Conservation (phyloP, 192 early-diverging fungal genomes). For the Coemansia erecta region DNA sequence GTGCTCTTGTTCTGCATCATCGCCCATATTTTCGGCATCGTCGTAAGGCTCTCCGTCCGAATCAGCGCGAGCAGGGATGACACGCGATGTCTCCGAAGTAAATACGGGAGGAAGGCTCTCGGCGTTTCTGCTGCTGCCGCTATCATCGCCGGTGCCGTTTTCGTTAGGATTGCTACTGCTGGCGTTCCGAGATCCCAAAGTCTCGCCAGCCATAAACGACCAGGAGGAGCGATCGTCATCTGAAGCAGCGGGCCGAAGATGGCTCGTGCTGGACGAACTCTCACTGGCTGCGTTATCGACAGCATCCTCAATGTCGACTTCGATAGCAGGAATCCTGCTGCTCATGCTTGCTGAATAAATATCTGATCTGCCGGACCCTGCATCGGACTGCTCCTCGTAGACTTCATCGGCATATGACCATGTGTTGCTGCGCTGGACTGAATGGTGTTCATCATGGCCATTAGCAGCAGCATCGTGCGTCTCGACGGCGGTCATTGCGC, state of each 20-base stretch:
- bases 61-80: not conserved
- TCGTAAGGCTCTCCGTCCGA: not conserved
- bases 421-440: not conserved
- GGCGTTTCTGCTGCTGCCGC: not conserved
- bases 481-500: too few relatives aligned
- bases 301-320: too few relatives aligned
- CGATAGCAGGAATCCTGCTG: too few relatives aligned
- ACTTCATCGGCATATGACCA: constrained; percentile 40
- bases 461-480: not conserved
- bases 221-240: constrained; percentile 11
- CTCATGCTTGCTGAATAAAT: not conserved
- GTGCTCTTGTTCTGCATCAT: too few relatives aligned
- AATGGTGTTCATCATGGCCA: not conserved
- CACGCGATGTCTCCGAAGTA: constrained; percentile 16
- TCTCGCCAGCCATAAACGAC: constrained; percentile 13
- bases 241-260: not conserved
- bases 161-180: too few relatives aligned
- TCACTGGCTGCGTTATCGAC: too few relatives aligned
- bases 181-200: not conserved
- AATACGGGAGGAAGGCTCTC: constrained; percentile 23
- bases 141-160: too few relatives aligned
- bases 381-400: constrained; percentile 11
- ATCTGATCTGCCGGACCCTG: not conserved
- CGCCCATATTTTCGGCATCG: not conserved
- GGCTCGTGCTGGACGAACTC: not conserved